Base-by-base conservation (phyloP, 169 alveolate genomes). In the Cryptosporidium sp. region DNA sequence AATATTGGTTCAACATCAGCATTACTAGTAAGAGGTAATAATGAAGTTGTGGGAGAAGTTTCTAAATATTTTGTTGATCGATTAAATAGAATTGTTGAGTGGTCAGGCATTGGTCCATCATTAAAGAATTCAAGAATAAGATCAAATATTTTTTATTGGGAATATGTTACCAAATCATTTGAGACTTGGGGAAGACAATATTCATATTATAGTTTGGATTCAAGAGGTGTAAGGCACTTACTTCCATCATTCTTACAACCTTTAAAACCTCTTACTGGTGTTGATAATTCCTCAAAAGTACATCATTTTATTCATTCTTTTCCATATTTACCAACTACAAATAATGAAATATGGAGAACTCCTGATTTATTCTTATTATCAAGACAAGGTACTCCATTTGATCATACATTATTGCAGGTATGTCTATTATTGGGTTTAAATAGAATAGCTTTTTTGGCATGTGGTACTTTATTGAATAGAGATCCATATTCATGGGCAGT, bases 401-500 rank as follows among this genome's bases (percentile, higher is more conserved):
- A 80, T 65, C 89, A 80, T 62, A 65, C 89, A 37, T 80, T 80
- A 26, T 26, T 80, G 6, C 89, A 80, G 62, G 89, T 80, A 33
- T 80, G 89, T 45, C 23, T 80, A 9, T 51, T 80, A 67, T 29
- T 80, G 35, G 89, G 89, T 10, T 65, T 80, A 26, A 80, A 80
- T 61, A 80, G 65, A 44, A 80, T 80, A 61, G 89, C 89, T 4
- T 80, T 80, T 80, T 65, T 80, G 53, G 89, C 89, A 21, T 80
- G 89, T 26, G 89, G 89, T 45, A 80, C 89, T 29, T 37, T 80
- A 80, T 80, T 60, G 42, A 80, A 80, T 65, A 80, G 89, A 42
- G 89, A 80, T 62, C 73, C 60, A 65, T 80, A 80, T 62, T 62
- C 89, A 23, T 80, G 89, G 89, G 89, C 75, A 44, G 75, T 80